Conservation (phyloP, 192 early-diverging fungal species). For the Backusella psychrophila region DNA sequence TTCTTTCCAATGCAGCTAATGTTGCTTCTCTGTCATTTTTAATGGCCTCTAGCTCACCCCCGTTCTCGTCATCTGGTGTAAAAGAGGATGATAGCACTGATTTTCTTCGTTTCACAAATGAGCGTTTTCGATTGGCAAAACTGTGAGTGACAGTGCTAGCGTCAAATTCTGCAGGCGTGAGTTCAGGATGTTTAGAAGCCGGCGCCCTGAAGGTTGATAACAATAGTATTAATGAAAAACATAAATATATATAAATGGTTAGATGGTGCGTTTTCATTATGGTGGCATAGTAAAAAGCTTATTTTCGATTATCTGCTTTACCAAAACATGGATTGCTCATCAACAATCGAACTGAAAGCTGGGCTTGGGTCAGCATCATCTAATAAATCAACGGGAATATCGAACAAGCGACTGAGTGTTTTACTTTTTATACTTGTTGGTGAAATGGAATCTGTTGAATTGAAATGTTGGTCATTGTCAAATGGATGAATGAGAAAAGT, state of each 20-base stretch:
- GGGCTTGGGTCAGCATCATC: not conserved
- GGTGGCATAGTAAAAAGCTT: not conserved
- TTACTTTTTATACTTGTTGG: not conserved
- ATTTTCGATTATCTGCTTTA: not conserved
- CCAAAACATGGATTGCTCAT: not conserved
- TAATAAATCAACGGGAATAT: not conserved
- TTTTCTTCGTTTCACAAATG: constrained; percentile 21
- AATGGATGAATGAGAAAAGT: not conserved
- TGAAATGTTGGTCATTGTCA: not conserved
- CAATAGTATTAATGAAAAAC: not conserved
- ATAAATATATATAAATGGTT: not conserved
- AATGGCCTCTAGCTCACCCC: not conserved
- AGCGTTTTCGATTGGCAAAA: constrained; percentile 3
- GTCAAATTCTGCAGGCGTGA: constrained; percentile 32
- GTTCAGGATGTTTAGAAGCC: constrained; percentile 30
- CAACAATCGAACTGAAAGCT: not conserved
- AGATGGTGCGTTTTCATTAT: not conserved
- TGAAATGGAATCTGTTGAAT: not conserved
- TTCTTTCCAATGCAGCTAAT: constrained; percentile 19
- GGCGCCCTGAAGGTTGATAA: constrained; percentile 18
- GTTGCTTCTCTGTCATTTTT: constrained; percentile 14
- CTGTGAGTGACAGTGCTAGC: constrained; percentile 12
- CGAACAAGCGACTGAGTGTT: not conserved
- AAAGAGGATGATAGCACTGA: constrained; percentile 34
- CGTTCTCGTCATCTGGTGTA: constrained; percentile 5